phyloP scores from a whole-genome alignment of 106 monocot species.

The Apostasia ramifera region DNA sequence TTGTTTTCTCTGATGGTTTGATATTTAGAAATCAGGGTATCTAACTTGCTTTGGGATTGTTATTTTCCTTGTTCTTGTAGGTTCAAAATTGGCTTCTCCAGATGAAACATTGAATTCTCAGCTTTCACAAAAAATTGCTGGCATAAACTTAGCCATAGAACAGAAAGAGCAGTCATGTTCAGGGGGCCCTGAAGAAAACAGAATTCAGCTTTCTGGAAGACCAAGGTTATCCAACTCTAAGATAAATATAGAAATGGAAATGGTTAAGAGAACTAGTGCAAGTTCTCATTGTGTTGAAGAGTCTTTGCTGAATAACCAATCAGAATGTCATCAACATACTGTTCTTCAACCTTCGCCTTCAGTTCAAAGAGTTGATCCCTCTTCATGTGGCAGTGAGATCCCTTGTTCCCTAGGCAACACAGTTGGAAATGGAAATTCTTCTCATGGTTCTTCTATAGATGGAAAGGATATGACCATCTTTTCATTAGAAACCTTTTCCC shows the following conservation, averaged over 20 bases:
- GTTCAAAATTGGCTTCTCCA: neutral
- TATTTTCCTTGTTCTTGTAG: neutral
- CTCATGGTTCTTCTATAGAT: neutral
- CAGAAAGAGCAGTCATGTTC: neutral
- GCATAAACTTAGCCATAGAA: neutral
- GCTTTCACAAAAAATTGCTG: neutral
- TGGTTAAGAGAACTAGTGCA: neutral
- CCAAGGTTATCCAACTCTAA: neutral
- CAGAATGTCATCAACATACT: neutral
- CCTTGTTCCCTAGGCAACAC: neutral
- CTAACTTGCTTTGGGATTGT: neutral
- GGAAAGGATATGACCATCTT: neutral
- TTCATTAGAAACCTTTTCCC: constrained; percentile 4
- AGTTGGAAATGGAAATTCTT: neutral
- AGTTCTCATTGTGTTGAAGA: neutral
- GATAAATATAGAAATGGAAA: neutral
- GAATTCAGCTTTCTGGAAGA: constrained; percentile 1
- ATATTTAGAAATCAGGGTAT: neutral
- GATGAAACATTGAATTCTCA: neutral
- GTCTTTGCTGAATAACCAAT: neutral
- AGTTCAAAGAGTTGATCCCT: neutral
- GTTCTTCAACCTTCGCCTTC: neutral
- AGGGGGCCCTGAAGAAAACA: neutral
- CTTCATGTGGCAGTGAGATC: neutral
- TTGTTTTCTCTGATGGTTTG: too few species aligned